phyloP scores from a whole-genome alignment of 345 rosid species.

The Arabidopsis thaliana region DNA sequence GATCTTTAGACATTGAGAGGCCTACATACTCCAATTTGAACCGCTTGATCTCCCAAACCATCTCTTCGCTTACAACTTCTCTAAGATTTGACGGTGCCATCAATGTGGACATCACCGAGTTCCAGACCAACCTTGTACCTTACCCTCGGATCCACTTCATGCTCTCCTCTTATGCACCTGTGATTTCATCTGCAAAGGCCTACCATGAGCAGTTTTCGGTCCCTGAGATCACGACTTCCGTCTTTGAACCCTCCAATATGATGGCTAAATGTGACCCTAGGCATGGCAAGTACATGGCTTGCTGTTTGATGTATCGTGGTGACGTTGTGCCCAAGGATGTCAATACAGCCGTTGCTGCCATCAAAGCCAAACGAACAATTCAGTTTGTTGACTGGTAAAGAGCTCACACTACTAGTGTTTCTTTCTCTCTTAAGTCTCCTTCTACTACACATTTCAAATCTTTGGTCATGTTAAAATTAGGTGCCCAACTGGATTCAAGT shows the following conservation, averaged over 20 bases:
- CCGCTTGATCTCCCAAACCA: slow-evolving; percentile 74
- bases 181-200: slow-evolving; percentile 81
- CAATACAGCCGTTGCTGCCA: slow-evolving; percentile 73
- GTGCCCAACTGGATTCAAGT: slow-evolving; percentile 91
- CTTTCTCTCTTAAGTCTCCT: not conserved
- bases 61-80: slow-evolving; percentile 79
- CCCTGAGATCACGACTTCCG: slow-evolving; percentile 78
- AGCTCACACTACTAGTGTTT: not conserved
- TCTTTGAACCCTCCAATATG: slow-evolving; percentile 83
- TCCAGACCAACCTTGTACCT: slow-evolving; percentile 83
- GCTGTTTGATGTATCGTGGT: slow-evolving; percentile 86
- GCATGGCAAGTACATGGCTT: slow-evolving; percentile 89
- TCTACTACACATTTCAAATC: not conserved
- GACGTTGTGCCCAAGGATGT: slow-evolving; percentile 86
- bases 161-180: slow-evolving; percentile 86
- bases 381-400: slow-evolving; percentile 79
- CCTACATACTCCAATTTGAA: slow-evolving; percentile 80
- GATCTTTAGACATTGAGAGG: slow-evolving; percentile 77
- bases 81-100: slow-evolving; percentile 87
- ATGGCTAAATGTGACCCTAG: slow-evolving; percentile 93
- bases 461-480: slow-evolving; percentile 9
- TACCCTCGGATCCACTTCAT: slow-evolving; percentile 88
- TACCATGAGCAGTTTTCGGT: slow-evolving; percentile 80
- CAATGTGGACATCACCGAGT: slow-evolving; percentile 80
- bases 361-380: slow-evolving; percentile 79